Conservation (phyloP, 176 grass and related monocot genomes). For the Musa beccarii region DNA sequence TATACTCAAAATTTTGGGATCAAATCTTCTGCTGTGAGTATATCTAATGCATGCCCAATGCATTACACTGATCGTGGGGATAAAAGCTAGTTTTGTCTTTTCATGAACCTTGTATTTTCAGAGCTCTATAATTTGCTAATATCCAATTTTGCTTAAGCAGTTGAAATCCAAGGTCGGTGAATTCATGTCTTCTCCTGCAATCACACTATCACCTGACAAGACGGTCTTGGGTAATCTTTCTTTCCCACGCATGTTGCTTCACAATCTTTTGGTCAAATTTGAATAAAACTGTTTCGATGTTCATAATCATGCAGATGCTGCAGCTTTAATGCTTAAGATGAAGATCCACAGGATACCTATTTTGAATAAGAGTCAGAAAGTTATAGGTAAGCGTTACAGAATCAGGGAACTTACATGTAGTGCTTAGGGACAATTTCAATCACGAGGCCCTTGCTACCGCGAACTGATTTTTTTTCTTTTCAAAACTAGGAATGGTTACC, state of each 20-base stretch:
- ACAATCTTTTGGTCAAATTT: neutral
- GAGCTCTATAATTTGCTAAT: neutral
- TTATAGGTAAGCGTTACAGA: conserved; percentile 36
- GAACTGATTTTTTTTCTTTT: neutral
- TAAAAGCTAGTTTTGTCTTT: neutral
- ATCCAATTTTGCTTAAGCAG: conserved; percentile 29
- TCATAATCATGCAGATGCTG: conserved; percentile 48
- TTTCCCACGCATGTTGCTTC: neutral
- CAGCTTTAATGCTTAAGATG: conserved; percentile 68
- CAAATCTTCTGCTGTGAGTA: neutral
- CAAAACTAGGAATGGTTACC: conserved; percentile 43
- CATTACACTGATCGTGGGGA: too few species aligned
- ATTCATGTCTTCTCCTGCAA: conserved; percentile 77
- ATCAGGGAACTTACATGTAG: neutral
- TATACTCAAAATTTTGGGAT: neutral
- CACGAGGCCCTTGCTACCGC: neutral
- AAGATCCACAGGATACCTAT: conserved; percentile 81
- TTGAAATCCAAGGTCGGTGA: conserved; percentile 53
- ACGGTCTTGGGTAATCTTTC: conserved; percentile 52
- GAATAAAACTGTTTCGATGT: neutral
- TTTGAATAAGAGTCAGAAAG: conserved; percentile 43
- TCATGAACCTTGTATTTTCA: neutral
- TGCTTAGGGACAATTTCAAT: neutral
- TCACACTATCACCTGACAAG: conserved; percentile 52
- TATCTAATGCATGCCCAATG: neutral